Base-by-base conservation (phyloP, 2,329 filamentous ascomycete genomes). In the Didymosphaeria variabile region DNA sequence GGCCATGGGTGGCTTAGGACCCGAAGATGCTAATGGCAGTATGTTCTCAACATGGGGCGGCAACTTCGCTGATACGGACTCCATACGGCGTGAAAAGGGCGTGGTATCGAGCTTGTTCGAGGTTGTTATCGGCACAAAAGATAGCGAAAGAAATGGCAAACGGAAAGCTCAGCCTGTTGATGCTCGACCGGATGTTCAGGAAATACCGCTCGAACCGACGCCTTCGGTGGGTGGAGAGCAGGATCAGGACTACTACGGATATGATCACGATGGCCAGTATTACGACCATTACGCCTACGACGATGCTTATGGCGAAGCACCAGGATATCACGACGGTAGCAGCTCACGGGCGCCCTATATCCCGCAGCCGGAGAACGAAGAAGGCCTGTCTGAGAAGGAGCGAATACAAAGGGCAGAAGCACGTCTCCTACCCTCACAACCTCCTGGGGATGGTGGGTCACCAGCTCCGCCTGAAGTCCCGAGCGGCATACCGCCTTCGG, bases 61-160 rank as follows among this genome's bases (percentile, higher is more conserved):
- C 7, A 90, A 89, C 62, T 92, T 97, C 63, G 86, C 97, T 45
- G 93, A 97, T 68, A 99, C 95, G 0, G 90, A 95, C 66, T 88
- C 90, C 50, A 87, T 98, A 29, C 86, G 93, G 53, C 88, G 94
- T 44, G 93, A 97, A 74, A 97, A 97, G 74, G 93, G 92, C 9
- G 93, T 98, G n/a, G 90, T 97, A 23, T 90, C 90, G 0, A 91
- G 93, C 57, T 85, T 90, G 0, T 94, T 97, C 69, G 93, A 97
- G 75, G 87, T 97, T 15, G 84, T 97, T 1, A 89, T 98, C 21
- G 95, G 95, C 1, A 97, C 93, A 0, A 86, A 86, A 38, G 94
- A 99, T 76, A 94, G 89, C 68, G 86, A 86, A 61, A 62, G 75
- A 50, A 84, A 84, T 59, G 83, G 82, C 59, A 84, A 84, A 68